Evolutionary conservation across 228 moss, liverwort and hornwort genomes (phyloP).

Genomic region (Sphagnum fallax): DNA sequence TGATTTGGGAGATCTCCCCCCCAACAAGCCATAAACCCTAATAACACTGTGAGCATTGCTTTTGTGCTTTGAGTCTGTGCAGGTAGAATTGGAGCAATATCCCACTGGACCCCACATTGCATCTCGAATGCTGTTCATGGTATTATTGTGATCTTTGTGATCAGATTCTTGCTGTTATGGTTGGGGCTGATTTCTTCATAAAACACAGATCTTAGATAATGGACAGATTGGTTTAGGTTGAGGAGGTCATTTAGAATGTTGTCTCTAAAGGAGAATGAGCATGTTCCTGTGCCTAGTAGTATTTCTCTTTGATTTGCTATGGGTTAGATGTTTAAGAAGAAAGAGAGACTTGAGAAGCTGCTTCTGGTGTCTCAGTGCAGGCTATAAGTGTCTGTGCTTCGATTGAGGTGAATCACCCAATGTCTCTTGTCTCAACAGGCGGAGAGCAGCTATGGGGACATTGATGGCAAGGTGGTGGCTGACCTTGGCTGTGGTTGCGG

Average conservation of each 20-base stretch:
- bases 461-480: constrained; percentile 71
- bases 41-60: not conserved
- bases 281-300: too few relatives aligned
- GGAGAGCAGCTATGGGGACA: constrained; percentile 81
- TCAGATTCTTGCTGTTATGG: not conserved
- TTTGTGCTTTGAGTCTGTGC: constrained; percentile 1
- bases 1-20: not conserved
- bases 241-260: too few relatives aligned
- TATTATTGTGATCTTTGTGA: constrained; percentile 5
- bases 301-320: not conserved
- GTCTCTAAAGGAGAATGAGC: too few relatives aligned
- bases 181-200: too few relatives aligned
- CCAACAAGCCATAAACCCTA: not conserved
- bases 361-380: too few relatives aligned
- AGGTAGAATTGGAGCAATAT: constrained; percentile 98
- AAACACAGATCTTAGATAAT: too few relatives aligned
- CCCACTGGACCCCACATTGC: constrained; percentile 91
- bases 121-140: constrained; percentile 88
- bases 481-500: constrained; percentile 98
- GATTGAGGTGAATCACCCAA: not conserved
- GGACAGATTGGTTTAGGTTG: too few relatives aligned
- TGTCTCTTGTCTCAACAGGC: constrained; percentile 38
- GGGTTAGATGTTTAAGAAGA: not conserved
- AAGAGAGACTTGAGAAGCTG: too few relatives aligned
- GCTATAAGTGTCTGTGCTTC: too few relatives aligned